These are phyloP conservation scores for Stentor coeruleus DNA, from an alignment of 73 alveolate species.

Conservation along the genomic window DNA sequence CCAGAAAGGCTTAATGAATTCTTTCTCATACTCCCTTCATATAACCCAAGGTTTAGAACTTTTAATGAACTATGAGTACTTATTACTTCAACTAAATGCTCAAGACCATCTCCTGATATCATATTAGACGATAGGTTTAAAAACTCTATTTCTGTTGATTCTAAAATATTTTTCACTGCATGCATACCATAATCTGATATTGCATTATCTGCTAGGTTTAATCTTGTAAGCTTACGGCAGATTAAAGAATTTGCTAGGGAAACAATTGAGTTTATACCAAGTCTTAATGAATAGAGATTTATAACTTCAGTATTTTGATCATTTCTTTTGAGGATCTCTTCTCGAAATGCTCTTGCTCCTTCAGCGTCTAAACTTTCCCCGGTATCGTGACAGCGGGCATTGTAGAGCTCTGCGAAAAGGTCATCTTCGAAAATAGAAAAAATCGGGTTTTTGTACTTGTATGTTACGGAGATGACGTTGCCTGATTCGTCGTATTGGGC, in stretches of 20 bases:
- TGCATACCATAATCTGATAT: constrained; percentile 96
- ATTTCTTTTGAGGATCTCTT: constrained; percentile 80
- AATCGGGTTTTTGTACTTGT: constrained; percentile 52
- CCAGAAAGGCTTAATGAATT: constrained; percentile 95
- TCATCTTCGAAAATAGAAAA: constrained; percentile 67
- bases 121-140: constrained; percentile 90
- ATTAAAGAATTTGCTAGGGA: constrained; percentile 80
- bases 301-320: constrained; percentile 61
- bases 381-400: constrained; percentile 87
- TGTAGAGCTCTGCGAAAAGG: constrained; percentile 72
- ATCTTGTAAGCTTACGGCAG: constrained; percentile 62
- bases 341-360: constrained; percentile 90
- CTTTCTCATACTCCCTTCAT: constrained; percentile 92
- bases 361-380: constrained; percentile 62
- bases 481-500: constrained; percentile 24
- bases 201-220: constrained; percentile 91
- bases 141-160: constrained; percentile 58
- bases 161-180: constrained; percentile 79
- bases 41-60: constrained; percentile 88
- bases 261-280: constrained; percentile 88
- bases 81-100: constrained; percentile 85
- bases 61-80: constrained; percentile 70
- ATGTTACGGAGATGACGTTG: constrained; percentile 20
- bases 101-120: constrained; percentile 94
- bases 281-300: constrained; percentile 80